phyloP scores from a whole-genome alignment of 495 filamentous ascomycete species.

The Penicillium angulare region DNA sequence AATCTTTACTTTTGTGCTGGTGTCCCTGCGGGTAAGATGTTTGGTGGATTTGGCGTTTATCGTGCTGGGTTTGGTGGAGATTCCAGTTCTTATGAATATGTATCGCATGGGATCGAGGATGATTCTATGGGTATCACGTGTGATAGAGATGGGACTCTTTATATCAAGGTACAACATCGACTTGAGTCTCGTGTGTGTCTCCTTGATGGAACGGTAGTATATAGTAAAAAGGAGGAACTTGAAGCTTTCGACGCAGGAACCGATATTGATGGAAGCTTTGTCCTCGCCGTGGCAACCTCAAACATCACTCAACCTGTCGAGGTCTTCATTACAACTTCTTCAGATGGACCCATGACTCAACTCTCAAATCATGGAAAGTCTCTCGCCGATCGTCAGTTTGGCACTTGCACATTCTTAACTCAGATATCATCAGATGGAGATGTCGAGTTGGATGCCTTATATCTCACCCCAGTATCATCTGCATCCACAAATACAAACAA shows the following conservation, averaged over 20 bases:
- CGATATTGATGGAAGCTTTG: conserved; percentile 4
- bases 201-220: conserved; percentile 6
- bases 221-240: conserved; percentile 7
- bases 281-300: conserved; percentile 9
- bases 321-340: conserved; percentile 7
- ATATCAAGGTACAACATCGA: conserved; percentile 7
- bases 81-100: conserved; percentile 3
- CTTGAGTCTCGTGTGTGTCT: conserved; percentile 8
- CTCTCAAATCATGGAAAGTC: conserved; percentile 7
- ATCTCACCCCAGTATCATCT: conserved; percentile 4
- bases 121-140: conserved; percentile 4
- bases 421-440: conserved; percentile 4
- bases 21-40: not conserved
- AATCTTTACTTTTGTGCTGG: conserved; percentile 3
- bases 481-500: not conserved
- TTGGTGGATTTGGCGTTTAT: conserved; percentile 3
- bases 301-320: conserved; percentile 6
- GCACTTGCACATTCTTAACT: conserved; percentile 6
- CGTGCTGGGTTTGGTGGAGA: no score
- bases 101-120: conserved; percentile 3
- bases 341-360: conserved; percentile 4
- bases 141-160: conserved; percentile 3
- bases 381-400: conserved; percentile 7
- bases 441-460: conserved; percentile 6
- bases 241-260: conserved; percentile 6